These are phyloP conservation scores for Trichosporon coremiiforme DNA, from an alignment of 1,284 basidiomycete genomes.

Conservation along the genomic window DNA sequence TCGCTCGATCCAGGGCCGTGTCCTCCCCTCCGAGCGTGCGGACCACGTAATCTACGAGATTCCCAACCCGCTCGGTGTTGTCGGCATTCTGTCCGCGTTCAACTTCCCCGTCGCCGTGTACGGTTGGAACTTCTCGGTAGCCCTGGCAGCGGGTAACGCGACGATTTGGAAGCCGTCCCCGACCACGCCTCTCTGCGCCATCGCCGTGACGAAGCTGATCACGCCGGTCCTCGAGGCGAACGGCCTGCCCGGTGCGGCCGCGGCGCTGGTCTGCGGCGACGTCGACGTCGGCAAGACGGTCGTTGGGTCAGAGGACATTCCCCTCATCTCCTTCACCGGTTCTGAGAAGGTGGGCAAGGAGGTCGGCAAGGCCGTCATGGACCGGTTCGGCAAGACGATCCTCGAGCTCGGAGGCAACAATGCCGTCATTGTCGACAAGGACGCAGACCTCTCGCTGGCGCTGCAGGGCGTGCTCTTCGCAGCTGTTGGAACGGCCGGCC, in stretches of 20 bases:
- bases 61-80: conserved; percentile 87
- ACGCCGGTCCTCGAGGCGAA: conserved; percentile 77
- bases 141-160: conserved; percentile 82
- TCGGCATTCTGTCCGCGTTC: conserved; percentile 87
- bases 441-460: conserved; percentile 86
- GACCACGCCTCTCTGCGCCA: conserved; percentile 73
- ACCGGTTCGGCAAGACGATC: conserved; percentile 61
- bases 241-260: conserved; percentile 77
- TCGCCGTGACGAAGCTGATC: conserved; percentile 84
- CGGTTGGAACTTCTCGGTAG: conserved; percentile 88
- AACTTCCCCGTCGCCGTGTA: conserved; percentile 83
- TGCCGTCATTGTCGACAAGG: conserved; percentile 83
- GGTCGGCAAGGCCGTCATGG: conserved; percentile 80
- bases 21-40: conserved; percentile 81
- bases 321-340: conserved; percentile 92
- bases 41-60: conserved; percentile 86
- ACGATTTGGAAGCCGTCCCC: conserved; percentile 95
- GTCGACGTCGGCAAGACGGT: conserved; percentile 77
- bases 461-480: conserved; percentile 83
- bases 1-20: conserved; percentile 84
- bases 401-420: conserved; percentile 97
- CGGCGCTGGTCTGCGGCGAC: conserved; percentile 78
- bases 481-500: conserved; percentile 90
- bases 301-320: conserved; percentile 71
- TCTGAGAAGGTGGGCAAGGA: conserved; percentile 82